phyloP scores from a whole-genome alignment of 495 filamentous ascomycete species.

The Lasiosphaeris hirsuta region DNA sequence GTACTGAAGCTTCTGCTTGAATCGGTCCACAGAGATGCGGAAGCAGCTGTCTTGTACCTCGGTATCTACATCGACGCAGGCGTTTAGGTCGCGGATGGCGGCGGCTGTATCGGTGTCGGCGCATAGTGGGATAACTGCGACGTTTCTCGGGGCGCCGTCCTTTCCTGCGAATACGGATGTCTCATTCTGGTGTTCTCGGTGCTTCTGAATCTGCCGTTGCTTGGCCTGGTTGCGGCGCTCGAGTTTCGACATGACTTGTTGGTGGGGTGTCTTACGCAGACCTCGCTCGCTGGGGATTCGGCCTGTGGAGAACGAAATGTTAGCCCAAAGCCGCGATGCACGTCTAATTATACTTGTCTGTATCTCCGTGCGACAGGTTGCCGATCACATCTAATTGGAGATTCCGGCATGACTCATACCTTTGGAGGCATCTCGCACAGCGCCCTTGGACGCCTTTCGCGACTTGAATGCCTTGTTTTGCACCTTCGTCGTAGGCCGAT shows the following conservation, averaged over 20 bases:
- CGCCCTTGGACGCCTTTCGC: constrained; percentile 80
- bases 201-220: constrained; percentile 77
- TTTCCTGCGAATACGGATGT: constrained; percentile 77
- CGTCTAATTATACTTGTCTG: background rate
- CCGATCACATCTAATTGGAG: background rate
- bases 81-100: constrained; percentile 68
- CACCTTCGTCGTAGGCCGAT: constrained; percentile 85
- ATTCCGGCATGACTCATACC: constrained; percentile 48
- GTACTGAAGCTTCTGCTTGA: constrained; percentile 90
- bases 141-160: constrained; percentile 82
- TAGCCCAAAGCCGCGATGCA: constrained; percentile 1
- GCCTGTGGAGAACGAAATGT: constrained; percentile 27
- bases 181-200: constrained; percentile 71
- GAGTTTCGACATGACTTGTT: constrained; percentile 95
- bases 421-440: constrained; percentile 76
- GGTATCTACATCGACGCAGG: constrained; percentile 72
- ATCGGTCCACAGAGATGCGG: constrained; percentile 73
- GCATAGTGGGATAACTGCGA: constrained; percentile 86
- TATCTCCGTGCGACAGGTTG: background rate
- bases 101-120: constrained; percentile 60
- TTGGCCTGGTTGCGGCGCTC: constrained; percentile 90
- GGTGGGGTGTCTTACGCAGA: constrained; percentile 81
- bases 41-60: constrained; percentile 57
- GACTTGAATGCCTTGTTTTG: constrained; percentile 88
- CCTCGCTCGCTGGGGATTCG: constrained; percentile 50